Base-by-base conservation (phyloP, 495 filamentous ascomycete genomes). In the Aspergillus diversus region DNA sequence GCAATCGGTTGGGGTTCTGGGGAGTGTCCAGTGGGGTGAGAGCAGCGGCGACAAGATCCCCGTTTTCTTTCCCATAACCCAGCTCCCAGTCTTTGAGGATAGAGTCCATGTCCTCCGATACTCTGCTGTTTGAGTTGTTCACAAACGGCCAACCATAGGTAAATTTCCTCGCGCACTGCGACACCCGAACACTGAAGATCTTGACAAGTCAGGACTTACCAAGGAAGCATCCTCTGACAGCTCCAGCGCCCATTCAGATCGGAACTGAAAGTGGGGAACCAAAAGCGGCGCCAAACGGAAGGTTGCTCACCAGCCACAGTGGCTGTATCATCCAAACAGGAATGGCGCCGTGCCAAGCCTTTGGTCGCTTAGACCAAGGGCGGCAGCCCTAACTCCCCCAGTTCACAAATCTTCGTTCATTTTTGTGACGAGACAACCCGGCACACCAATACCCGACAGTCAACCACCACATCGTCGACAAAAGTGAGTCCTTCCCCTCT, bases 11-110 rank as follows among this genome's bases (percentile, higher is more conserved):
- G 31, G 85, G 80, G 54, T 89, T 72, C 34, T 83, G 74, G 1
- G 77, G 54, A 12, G 89, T 80, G 32, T 85, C 68, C 59, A 88
- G 79, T 43, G 93, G 92, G 4, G 82, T 87, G 56, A 97, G 76
- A 12, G 90, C 88, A 50, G 82, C 77, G 37, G 91, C 87, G 15
- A 97, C 84, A 33, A 72, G 77, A 66, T 86, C 85, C 55, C 91
- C 92, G 62, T 88, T 81, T 31, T 79, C 74, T 9, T 70, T 68
- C 13, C 69, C 66, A 61, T 87, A 81, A 35, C 89, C 88, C 35
- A 78, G 71, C 50, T 76, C 80, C 70, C 93, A 95, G 33, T 89
- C 84, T 16, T 69, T 64, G 49, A 89, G 83, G 27, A 90, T 66
- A 21, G 76, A 69, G 64, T 89, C 83, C 92, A 95, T 94, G 58